Evolutionary conservation across 768 basidiomycete genomes (phyloP).

Genomic region (Mrakia frigida): DNA sequence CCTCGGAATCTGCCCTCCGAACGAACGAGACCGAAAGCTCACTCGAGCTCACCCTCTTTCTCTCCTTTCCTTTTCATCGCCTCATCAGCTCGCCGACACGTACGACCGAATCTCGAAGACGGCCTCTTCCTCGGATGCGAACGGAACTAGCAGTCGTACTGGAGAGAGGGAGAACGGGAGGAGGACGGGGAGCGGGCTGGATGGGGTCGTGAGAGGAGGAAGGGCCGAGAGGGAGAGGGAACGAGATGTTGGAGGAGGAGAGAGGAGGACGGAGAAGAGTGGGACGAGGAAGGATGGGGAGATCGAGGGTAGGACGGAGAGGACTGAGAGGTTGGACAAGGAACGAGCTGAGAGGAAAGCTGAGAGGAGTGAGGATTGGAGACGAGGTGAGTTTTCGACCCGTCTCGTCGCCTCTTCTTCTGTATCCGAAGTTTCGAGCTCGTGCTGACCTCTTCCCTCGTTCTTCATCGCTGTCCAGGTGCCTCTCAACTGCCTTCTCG

Average conservation of each 20-base stretch:
- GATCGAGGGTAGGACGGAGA: conserved; percentile 1
- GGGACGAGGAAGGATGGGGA: conserved; percentile 14
- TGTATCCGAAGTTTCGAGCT: neutral
- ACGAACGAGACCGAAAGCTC: neutral
- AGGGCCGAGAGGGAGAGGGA: neutral
- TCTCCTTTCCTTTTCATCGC: neutral
- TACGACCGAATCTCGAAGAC: conserved; percentile 16
- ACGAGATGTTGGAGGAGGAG: neutral
- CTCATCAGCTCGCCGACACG: conserved; percentile 8
- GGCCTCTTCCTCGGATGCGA: neutral
- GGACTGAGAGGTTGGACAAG: neutral
- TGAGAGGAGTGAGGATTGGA: conserved; percentile 20
- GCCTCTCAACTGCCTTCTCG: conserved; percentile 17
- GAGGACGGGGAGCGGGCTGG: neutral
- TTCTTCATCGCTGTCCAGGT: neutral
- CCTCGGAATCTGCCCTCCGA: neutral
- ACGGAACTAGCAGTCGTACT: neutral
- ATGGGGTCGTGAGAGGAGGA: neutral
- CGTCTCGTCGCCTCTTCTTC: too few species aligned
- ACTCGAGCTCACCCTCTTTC: neutral
- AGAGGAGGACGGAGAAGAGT: conserved; percentile 6
- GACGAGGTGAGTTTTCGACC: conserved; percentile 18
- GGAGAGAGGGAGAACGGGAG: neutral
- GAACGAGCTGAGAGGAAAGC: conserved; percentile 22
- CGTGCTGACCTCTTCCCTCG: neutral